Base-by-base conservation (phyloP, 345 rosid species). In the Eucalyptus camaldulensis region DNA sequence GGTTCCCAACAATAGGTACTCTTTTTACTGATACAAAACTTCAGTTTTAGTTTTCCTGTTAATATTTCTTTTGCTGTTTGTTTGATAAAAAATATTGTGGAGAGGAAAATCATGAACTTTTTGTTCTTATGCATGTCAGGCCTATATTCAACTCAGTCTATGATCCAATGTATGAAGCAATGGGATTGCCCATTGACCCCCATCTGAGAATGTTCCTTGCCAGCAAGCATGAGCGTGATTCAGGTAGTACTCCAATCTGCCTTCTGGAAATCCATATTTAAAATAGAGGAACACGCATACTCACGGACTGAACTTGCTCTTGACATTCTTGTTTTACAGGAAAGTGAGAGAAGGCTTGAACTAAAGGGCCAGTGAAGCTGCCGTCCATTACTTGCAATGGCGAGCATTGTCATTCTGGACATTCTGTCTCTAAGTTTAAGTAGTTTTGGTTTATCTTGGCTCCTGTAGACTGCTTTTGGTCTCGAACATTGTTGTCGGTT, bases 161-260 rank as follows among this genome's bases (percentile, higher is more conserved):
- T 45, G 93, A 93, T 88, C 93, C 94, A 21, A 50, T 81, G n/a
- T 92, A 92, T 88, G 93, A 89, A 91, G 88, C 91, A 25, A 86
- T 89, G 88, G 94, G 93, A 6, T 62, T 92, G 29, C 95, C 94
- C 9, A 49, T 92, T 33, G 94, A 93, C 51, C 95, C 93, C 22
- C 92, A 92, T 87, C 80, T 93, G 72, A 85, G 93, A 89, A 50
- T 91, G 67, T 92, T 93, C 86, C 33, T 83, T 43, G 80, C 90
- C 21, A 91, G 44, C 17, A 56, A 43, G 37, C 86, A 44, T 2
- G 50, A 76, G 27, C 89, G 90, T 87, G 89, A 89, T 62, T 25
- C 50, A 15, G 51, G 40, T 53, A 69, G 25, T 43, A 67, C 80
- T 54, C 53, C 21, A 11, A 76, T 37, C 83, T 37, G 45, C 83